These are phyloP conservation scores for Testicularia cyperi DNA, from an alignment of 1,284 basidiomycete genomes.

Conservation along the genomic window DNA sequence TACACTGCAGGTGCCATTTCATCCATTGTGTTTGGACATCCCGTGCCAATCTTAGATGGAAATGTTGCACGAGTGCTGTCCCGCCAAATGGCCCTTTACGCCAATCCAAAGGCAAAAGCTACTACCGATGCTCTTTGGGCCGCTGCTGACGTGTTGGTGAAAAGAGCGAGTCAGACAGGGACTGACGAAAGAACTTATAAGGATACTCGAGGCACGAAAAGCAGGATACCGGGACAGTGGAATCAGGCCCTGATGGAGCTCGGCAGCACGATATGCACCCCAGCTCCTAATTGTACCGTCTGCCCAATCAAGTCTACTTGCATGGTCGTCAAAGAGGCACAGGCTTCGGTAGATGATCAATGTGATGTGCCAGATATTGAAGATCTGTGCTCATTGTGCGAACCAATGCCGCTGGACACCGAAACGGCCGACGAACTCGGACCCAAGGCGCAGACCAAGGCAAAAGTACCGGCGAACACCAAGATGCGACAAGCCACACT, in stretches of 20 bases:
- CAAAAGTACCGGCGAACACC: slow-evolving; percentile 3
- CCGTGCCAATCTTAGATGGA: slow-evolving; percentile 54
- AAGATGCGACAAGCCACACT: slow-evolving; percentile 31
- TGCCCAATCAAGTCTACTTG: slow-evolving; percentile 49
- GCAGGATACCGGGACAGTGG: slow-evolving; percentile 47
- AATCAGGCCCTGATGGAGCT: slow-evolving; percentile 59
- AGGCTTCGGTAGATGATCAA: too few species aligned
- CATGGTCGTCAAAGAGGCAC: slow-evolving; percentile 23
- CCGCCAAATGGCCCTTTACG: slow-evolving; percentile 49
- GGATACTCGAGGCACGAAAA: slow-evolving; percentile 4
- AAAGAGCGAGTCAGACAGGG: slow-evolving; percentile 5
- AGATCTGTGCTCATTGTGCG: slow-evolving; percentile 49
- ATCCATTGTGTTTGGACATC: slow-evolving; percentile 53
- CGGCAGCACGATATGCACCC: slow-evolving; percentile 36
- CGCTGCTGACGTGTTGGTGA: slow-evolving; percentile 42
- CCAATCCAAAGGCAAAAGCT: slow-evolving; percentile 46
- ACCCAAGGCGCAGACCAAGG: not conserved
- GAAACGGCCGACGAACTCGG: slow-evolving; percentile 9
- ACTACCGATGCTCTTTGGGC: slow-evolving; percentile 52
- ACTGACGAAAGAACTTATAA: not conserved
- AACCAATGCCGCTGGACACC: slow-evolving; percentile 34
- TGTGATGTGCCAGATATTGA: slow-evolving; percentile 44
- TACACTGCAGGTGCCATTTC: slow-evolving; percentile 69
- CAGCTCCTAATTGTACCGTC: slow-evolving; percentile 38
- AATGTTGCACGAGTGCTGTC: slow-evolving; percentile 53